phyloP scores from a whole-genome alignment of 192 early-diverging fungal genomes.

The Rhizophlyctis rosea region DNA sequence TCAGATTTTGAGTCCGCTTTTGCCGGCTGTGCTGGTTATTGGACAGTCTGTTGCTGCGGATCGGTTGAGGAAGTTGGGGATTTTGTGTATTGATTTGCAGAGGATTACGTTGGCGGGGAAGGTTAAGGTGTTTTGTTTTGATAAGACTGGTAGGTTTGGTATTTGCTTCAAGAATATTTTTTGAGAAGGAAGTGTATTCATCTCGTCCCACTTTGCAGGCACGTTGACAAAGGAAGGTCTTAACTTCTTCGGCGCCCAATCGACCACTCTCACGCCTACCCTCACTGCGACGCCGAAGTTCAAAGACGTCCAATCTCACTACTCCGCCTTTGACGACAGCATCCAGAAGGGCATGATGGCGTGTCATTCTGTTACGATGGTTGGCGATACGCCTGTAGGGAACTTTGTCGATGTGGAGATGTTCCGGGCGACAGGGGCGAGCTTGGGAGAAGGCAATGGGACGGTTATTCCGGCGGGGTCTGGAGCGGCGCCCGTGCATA shows the following conservation, averaged over 20 bases:
- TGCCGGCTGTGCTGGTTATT: conserved; percentile 45
- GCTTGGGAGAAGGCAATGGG: too few species aligned
- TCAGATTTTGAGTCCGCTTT: conserved; percentile 37
- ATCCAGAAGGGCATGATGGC: conserved; percentile 43
- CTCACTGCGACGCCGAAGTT: background rate
- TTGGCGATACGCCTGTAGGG: conserved; percentile 59
- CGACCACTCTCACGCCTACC: conserved; percentile 18
- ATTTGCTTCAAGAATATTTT: too few species aligned
- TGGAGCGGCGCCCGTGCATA: conserved; percentile 6
- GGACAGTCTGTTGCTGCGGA: conserved; percentile 35
- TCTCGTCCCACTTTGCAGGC: too few species aligned
- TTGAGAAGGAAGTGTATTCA: too few species aligned
- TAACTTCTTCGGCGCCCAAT: conserved; percentile 57
- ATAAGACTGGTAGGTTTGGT: conserved; percentile 53
- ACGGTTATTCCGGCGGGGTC: too few species aligned
- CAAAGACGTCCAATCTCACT: too few species aligned
- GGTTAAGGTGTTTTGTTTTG: conserved; percentile 48
- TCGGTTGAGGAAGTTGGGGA: conserved; percentile 29
- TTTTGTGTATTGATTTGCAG: conserved; percentile 44
- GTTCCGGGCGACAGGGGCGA: conserved; percentile 62
- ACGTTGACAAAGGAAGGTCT: conserved; percentile 74
- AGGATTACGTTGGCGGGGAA: conserved; percentile 43
- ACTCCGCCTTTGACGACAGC: too few species aligned
- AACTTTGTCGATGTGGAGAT: conserved; percentile 78
- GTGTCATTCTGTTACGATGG: conserved; percentile 64